A percentile compares a stretch with the other conserved stretches of the same genome.
These are phyloP conservation scores for Sphagnum magellanicum DNA, from an alignment of 228 moss, liverwort and hornwort genomes.

Conservation along the genomic window DNA sequence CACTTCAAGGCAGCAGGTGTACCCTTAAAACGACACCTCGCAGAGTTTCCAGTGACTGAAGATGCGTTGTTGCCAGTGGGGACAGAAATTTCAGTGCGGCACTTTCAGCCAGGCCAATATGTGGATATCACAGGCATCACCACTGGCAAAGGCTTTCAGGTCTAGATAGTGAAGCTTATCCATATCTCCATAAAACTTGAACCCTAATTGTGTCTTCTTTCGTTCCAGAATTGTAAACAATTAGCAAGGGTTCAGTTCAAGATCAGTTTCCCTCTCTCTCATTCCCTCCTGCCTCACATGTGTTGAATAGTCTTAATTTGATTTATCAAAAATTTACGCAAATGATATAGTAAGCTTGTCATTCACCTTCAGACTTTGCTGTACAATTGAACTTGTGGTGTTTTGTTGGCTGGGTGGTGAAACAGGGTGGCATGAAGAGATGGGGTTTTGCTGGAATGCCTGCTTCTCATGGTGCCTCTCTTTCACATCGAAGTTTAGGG, in stretches of 20 bases:
- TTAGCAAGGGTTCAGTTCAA: no score
- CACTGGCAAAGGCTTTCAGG: slow-evolving; percentile 98
- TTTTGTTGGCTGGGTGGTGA: slow-evolving; percentile 4
- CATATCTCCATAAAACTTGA: no score
- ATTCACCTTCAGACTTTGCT: no score
- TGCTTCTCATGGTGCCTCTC: slow-evolving; percentile 94
- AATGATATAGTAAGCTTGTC: no score
- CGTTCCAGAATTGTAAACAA: no score
- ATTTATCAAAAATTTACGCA: no score
- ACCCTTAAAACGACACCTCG: slow-evolving; percentile 81
- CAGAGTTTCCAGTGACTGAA: slow-evolving; percentile 91
- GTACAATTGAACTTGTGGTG: not conserved
- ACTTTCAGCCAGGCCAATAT: slow-evolving; percentile 89
- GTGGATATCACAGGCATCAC: slow-evolving; percentile 92
- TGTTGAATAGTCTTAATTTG: no score
- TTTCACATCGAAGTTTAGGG: slow-evolving; percentile 96
- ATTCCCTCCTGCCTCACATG: no score
- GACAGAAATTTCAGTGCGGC: slow-evolving; percentile 71
- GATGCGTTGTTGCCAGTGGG: slow-evolving; percentile 83
- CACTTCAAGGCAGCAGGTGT: slow-evolving; percentile 93
- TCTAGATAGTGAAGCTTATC: slow-evolving; percentile 5
- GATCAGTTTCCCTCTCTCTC: no score
- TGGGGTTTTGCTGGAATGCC: slow-evolving; percentile 99
- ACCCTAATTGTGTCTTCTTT: no score
- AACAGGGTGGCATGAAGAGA: slow-evolving; percentile 97